Base-by-base conservation (phyloP, 805 yeast genomes). In the Myxozyma nipponensis region DNA sequence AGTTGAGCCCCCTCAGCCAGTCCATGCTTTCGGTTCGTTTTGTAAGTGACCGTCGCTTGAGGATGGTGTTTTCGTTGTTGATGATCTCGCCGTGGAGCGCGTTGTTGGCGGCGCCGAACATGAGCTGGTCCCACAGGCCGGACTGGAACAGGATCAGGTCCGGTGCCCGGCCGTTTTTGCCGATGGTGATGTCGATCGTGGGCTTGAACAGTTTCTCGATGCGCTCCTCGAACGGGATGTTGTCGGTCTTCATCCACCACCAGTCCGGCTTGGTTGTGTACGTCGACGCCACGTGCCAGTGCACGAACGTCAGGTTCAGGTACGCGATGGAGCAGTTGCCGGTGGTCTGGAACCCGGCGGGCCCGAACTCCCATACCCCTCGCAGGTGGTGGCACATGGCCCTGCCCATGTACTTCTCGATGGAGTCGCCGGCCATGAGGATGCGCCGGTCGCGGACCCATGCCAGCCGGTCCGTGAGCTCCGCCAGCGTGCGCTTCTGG, bases 201-300 rank as follows among this genome's bases (percentile, higher is more conserved):
- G 39, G 40, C 40, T 19, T 42, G 39, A 38, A 49, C 17, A 19
- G 17, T 22, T 44, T 18, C 13, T 26, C 37, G 38, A 28, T 41
- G n/a, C 52, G 39, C n/a, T 44, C 40, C 30, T 49, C 52, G 36
- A 49, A 25, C 13, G 50, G 24, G 24, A 49, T 25, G 10, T 15
- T 15, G 30, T 42, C 26, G n/a, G 18, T 35, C 13, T n/a, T 3
- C 42, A n/a, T 9, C 51, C 51, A 47, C 51, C 51, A 47, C 51
- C 51, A 47, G 25, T 15, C 23, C 18, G 52, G 50, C 22, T 34
- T 15, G 17, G 25, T 15, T 19, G 23, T 19, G 35, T 30, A 46
- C 21, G 30, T 18, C 18, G 45, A 44, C 6, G 50, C 45, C 15
- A 49, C n/a, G 13, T 49, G 52, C 52, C 51, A 49, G 40, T 45